Percentiles rank a stretch among this genome's conserved stretches.
These are phyloP conservation scores for Aureobasidium sp. DNA, from an alignment of 2,329 filamentous ascomycete species.

Conservation along the genomic window DNA sequence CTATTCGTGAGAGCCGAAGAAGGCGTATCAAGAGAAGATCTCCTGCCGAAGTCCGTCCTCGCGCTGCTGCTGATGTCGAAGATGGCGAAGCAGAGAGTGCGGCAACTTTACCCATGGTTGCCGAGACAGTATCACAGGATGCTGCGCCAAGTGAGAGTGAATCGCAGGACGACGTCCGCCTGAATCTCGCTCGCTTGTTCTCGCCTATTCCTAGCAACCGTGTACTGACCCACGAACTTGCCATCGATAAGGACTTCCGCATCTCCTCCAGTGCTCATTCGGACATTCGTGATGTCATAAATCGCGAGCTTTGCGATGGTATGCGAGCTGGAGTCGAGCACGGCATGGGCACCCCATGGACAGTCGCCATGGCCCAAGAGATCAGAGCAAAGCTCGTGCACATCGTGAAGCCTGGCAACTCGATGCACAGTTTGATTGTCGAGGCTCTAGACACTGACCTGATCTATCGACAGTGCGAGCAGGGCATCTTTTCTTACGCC, in stretches of 20 bases:
- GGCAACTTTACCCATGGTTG: conserved; percentile 18
- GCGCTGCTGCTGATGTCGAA: conserved; percentile 43
- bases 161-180: not conserved
- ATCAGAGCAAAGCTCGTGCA: conserved; percentile 66
- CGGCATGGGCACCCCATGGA: conserved; percentile 59
- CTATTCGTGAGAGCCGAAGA: conserved; percentile 64
- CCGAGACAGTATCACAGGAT: not conserved
- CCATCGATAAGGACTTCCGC: conserved; percentile 70
- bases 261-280: conserved; percentile 54
- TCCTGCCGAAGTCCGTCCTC: conserved; percentile 62
- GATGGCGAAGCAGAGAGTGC: conserved; percentile 17
- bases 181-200: conserved; percentile 37
- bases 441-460: conserved; percentile 69
- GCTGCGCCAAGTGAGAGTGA: not conserved
- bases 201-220: conserved; percentile 65
- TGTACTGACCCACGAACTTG: conserved; percentile 68
- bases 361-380: conserved; percentile 62
- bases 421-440: conserved; percentile 66
- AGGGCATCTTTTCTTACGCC: conserved; percentile 71
- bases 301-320: conserved; percentile 52
- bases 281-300: conserved; percentile 50
- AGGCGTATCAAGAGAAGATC: conserved; percentile 58
- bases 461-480: conserved; percentile 59
- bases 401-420: conserved; percentile 62
- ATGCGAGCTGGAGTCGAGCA: conserved; percentile 58